phyloP scores from a whole-genome alignment of 1,284 basidiomycete species.

The Ceratobasidium sp. region DNA sequence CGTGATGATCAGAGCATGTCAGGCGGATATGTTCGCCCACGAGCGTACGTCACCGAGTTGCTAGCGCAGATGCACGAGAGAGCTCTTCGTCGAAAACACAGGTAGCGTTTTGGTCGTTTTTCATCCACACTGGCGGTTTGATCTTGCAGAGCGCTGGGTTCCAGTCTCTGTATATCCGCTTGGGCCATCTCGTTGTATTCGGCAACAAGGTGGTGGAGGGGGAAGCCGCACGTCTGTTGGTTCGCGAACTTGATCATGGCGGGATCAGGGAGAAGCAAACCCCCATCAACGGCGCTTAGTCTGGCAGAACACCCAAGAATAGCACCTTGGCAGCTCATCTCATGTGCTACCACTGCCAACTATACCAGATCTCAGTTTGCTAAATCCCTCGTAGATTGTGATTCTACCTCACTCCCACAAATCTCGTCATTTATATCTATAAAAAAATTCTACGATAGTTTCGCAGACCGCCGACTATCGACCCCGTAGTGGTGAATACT shows the following conservation, averaged over 20 bases:
- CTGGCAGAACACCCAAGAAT: background rate
- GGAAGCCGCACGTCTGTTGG: background rate
- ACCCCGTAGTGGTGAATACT: background rate
- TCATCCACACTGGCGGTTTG: background rate
- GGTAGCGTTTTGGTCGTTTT: background rate
- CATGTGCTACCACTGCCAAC: conserved; percentile 2
- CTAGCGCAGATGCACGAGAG: background rate
- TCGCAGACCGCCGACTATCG: background rate
- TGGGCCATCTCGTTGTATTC: background rate
- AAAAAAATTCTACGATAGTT: background rate
- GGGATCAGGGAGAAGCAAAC: background rate
- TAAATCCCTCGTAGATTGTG: background rate
- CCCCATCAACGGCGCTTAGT: background rate
- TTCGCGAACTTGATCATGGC: background rate
- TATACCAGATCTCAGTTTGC: background rate
- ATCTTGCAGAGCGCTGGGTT: background rate
- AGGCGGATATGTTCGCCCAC: background rate
- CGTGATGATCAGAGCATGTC: background rate
- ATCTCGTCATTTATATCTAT: background rate
- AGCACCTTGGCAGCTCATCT: background rate
- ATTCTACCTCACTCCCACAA: background rate
- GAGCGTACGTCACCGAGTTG: background rate
- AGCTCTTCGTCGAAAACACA: background rate
- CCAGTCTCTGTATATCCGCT: background rate
- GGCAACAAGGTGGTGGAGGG: background rate